Evolutionary conservation across 2,329 filamentous ascomycete species (phyloP), one percentile per base, ranked within the genome.

Genomic region (Verticillium dahliae): DNA sequence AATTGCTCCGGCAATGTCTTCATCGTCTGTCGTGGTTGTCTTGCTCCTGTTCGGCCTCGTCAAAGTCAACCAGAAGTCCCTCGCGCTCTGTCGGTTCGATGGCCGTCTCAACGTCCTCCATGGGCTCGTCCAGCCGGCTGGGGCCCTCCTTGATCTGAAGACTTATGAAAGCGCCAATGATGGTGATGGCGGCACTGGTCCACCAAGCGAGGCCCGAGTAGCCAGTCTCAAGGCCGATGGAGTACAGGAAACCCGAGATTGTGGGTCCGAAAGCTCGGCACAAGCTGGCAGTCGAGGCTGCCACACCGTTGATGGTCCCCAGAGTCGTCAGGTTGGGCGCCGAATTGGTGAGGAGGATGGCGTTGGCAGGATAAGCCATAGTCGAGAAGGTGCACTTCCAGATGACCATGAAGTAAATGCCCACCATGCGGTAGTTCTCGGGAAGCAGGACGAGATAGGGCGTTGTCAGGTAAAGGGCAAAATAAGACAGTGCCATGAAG

Each of bases 321-420:
- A 98, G 86, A 0, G 95, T 90, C 58, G 91, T 84, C 61, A 90
- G 89, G 11, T 89, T 93, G 0, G 92, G 91, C 0, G 92, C 90
- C 13, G 92, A 89, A 74, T 98, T 96, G 63, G 92, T 90, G 35
- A 97, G 84, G 62, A 99, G 85, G 62, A 98, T 96, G 11, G 90
- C 89, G 67, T 93, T 92, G 69, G 90, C 91, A 11, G 95, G 95
- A 74, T 97, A 98, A 0, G 93, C 89, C 75, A 97, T 88, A 56
- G 92, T 93, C 68, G 94, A 88, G 69, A 95, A 92, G 0, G 92
- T 96, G 72, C 96, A 96, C 76, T 97, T 98, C 88, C 90, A 92
- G 66, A 96, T 83, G 11, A 98, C 83, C 31, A 94, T 81, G 7
- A 87, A 69, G 71, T 92, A 94, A 58, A 97, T 86, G 31, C 90